Evolutionary conservation across 768 basidiomycete genomes (phyloP).

Genomic region (Termitomyces sp.): DNA sequence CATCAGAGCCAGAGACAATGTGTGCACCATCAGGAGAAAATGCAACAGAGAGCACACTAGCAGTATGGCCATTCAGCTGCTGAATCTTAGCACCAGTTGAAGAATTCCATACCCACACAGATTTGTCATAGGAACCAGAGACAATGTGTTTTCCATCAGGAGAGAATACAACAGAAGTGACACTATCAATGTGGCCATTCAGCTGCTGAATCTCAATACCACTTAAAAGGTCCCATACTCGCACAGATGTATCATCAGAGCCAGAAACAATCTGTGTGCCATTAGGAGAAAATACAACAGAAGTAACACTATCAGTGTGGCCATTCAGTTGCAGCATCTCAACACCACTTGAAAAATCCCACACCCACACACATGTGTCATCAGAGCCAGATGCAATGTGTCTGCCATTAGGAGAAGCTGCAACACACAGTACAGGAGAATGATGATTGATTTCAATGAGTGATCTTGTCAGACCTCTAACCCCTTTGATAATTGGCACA

Average conservation of each 20-base stretch:
- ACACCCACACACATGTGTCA: background rate
- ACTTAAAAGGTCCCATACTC: background rate
- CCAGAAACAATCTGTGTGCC: background rate
- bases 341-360: background rate
- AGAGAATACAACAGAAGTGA: background rate
- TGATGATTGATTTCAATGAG: background rate
- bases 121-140: background rate
- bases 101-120: background rate
- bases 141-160: background rate
- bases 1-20: background rate
- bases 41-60: background rate
- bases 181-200: background rate
- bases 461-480: background rate
- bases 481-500: background rate
- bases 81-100: background rate
- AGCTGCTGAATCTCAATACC: background rate
- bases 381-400: background rate
- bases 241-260: too few relatives aligned
- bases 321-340: background rate
- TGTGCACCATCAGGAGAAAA: background rate
- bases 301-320: background rate
- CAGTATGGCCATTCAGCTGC: background rate
- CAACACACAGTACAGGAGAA: background rate
- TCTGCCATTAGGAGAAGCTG: background rate
- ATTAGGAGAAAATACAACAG: background rate